These are phyloP conservation scores for Penicillium sp. DNA, from an alignment of 2,329 filamentous ascomycete genomes.

Conservation along the genomic window DNA sequence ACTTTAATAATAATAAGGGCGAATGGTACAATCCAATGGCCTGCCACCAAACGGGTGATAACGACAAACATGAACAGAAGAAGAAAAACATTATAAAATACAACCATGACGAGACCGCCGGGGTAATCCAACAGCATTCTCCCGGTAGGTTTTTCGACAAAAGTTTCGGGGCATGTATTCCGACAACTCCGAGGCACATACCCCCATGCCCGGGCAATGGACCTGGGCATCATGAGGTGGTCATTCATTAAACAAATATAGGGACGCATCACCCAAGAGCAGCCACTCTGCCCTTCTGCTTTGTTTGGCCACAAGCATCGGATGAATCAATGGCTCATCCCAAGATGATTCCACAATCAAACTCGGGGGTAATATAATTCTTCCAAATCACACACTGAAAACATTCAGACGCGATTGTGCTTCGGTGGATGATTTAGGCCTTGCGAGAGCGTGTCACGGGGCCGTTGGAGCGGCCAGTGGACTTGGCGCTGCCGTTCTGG, in stretches of 20 bases:
- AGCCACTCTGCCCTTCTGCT: slow-evolving; percentile 12
- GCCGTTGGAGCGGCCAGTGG: slow-evolving; percentile 43
- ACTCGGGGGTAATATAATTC: background rate
- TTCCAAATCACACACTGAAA: background rate
- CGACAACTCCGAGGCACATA: slow-evolving; percentile 17
- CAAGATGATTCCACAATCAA: background rate
- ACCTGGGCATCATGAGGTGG: slow-evolving; percentile 26
- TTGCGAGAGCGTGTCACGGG: slow-evolving; percentile 49
- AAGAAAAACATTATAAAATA: slow-evolving; percentile 28
- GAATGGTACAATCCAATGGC: slow-evolving; percentile 18
- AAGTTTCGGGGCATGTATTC: slow-evolving; percentile 6
- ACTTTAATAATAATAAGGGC: slow-evolving; percentile 19
- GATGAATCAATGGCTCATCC: slow-evolving; percentile 1
- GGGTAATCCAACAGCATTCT: slow-evolving; percentile 11
- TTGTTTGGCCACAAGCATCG: slow-evolving; percentile 1
- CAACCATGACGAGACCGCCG: slow-evolving; percentile 14
- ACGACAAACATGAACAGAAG: slow-evolving; percentile 30
- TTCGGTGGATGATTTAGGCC: slow-evolving; percentile 35
- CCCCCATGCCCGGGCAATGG: slow-evolving; percentile 19
- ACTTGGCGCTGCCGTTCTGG: slow-evolving; percentile 32
- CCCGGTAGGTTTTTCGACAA: slow-evolving; percentile 11
- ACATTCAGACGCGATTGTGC: background rate
- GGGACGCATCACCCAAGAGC: slow-evolving; percentile 19
- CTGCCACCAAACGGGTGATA: slow-evolving; percentile 24
- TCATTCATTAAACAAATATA: slow-evolving; percentile 31